Evolutionary conservation across 805 yeast species (phyloP), one percentile per base, ranked within the genome.

Genomic region (Ogataea degrootiae): DNA sequence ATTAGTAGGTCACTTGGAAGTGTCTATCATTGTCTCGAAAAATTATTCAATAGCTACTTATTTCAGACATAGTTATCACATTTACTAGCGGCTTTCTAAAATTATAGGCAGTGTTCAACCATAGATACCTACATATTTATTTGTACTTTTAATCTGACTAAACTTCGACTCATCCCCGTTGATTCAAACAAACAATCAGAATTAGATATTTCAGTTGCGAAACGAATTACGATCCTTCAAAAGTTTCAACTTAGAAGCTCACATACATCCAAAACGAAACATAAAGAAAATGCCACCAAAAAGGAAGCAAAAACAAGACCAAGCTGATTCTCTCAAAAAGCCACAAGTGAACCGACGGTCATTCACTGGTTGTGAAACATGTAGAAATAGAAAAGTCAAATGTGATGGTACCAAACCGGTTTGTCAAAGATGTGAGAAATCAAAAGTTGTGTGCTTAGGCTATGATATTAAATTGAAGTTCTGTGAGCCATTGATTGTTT

Each of bases 291-390:
- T 43, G 45, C 39, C 45, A 14, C 45, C 45, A 5, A 37, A 33
- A 31, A 43, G 31, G 37, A 43, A 43, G 21, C 34, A 35, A 36
- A 42, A 42, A 17, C 33, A 39, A 15, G 41, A 26, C 11, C 23
- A 14, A 31, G 29, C 35, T 11, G 21, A 19, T 36, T 34, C 11
- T 9, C 14, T 33, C 5, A 9, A n/a, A 9, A 16, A 17, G 17
- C 31, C 21, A 3, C 37, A n/a, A 14, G 17, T 44, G 5, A 61
- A 60, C 41, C 52, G 46, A 37, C 51, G 70, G 35, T 58, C 69
- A 1, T 76, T 76, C 58, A 66, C 72, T 40, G 83, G 83, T 4
- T 79, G 83, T 59, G 75, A 77, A 69, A 79, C 83, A 6, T 79
- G 83, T 53, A 65, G 83, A 36, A 57, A 64, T 21, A 63, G 82